These are phyloP conservation scores for Trypanosoma vivax DNA, from an alignment of 208 protist species.

Conservation along the genomic window DNA sequence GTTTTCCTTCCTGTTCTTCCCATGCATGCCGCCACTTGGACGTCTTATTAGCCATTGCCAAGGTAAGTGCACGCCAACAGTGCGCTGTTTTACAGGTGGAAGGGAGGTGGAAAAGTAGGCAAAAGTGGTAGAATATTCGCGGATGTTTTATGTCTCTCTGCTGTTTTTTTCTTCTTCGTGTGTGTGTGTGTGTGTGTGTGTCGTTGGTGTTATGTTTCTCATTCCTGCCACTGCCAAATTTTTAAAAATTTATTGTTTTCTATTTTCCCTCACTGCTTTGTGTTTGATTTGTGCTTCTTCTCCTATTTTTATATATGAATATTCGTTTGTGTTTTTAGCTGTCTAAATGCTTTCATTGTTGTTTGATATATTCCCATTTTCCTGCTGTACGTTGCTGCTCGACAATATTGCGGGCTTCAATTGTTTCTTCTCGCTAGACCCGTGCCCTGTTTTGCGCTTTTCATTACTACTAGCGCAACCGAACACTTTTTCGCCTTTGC, in stretches of 20 bases:
- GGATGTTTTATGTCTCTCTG: background rate
- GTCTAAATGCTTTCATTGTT: background rate
- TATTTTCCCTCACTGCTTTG: background rate
- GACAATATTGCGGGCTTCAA: too few species aligned
- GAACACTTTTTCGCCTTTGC: too few species aligned
- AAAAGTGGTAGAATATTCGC: too few species aligned
- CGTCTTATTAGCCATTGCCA: too few species aligned
- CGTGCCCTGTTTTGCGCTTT: too few species aligned
- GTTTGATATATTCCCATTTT: background rate
- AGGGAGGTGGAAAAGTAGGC: too few species aligned
- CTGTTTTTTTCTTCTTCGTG: background rate
- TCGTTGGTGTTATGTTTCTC: background rate
- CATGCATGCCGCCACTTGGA: too few species aligned
- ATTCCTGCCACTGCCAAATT: background rate
- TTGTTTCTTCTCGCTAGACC: too few species aligned
- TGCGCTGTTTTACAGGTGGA: too few species aligned
- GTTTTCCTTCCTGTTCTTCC: slow-evolving; percentile 2
- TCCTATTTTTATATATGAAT: slow-evolving; percentile 11
- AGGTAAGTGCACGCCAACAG: too few species aligned
- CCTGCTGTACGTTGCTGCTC: too few species aligned
- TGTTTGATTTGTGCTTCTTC: slow-evolving; percentile 8
- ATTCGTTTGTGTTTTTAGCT: slow-evolving; percentile 11
- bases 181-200: slow-evolving; percentile 11
- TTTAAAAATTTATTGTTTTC: background rate
- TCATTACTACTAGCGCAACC: too few species aligned